Evolutionary conservation across 2,329 filamentous ascomycete genomes (phyloP), one percentile per base, ranked within the genome.

Genomic region (Dactylellina cionopaga): DNA sequence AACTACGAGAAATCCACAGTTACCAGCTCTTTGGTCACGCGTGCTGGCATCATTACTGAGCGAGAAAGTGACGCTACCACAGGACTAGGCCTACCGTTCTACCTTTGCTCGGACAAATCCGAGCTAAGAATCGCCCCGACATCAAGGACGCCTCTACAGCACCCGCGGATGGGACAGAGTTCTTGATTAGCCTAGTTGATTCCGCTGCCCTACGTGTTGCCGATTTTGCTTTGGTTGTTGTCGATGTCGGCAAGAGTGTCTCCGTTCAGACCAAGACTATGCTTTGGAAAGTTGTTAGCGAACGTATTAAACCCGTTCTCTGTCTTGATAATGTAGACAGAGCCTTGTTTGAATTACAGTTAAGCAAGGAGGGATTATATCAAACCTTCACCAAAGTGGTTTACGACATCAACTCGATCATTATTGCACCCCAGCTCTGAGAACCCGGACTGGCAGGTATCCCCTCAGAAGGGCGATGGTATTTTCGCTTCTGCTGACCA

Each of bases 281-380:
- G 80, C 89, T 99, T 78, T 93, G 95, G 82, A 95, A 99, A 87
- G 93, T 95, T 83, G 92, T 98, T 79, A 91, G 92, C 89, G 95
- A 99, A 90, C 94, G 95, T 86, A 98, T 99, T 85, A 98, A 97
- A 90, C 95, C 95, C 80, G 93, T 99, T 81, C 89, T 96, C 82
- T 91, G 97, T 85, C 96, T 99, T 89, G 99, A 99, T 92, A 99
- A 99, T 90, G 94, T 99, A 84, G 95, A 99, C 83, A 94, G 95
- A 85, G 93, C 95, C 85, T 91, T 99, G 81, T 92, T 98, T 83
- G 95, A 99, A 86, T 89, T 98, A 76, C 95, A 99, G 87, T 89
- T 97, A 81, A 89, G 88, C 85, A 97, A 98, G 90, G 95, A 99
- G 86, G 95, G 98, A 82, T 86, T 98, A 78, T 99, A 96, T 90